phyloP scores from a whole-genome alignment of 148 eudicot genomes.

The Chenopodium album region DNA sequence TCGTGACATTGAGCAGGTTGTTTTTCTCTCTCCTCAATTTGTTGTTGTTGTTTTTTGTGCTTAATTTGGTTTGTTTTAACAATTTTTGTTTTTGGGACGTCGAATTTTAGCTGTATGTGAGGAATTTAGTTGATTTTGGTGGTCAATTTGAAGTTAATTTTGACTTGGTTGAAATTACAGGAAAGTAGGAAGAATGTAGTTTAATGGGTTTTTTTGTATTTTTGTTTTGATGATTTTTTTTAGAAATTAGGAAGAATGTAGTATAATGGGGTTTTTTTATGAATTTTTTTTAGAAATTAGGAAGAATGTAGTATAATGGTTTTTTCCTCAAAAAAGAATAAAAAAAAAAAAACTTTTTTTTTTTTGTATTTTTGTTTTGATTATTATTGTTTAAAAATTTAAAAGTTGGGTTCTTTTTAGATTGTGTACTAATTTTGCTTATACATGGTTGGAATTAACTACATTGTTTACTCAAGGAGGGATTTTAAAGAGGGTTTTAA shows the following conservation, averaged over 20 bases:
- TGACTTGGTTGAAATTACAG: neutral
- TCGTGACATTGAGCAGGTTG: constrained; percentile 85
- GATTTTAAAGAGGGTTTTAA: neutral
- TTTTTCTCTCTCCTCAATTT: neutral
- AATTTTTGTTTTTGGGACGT: neutral
- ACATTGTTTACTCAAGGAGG: neutral
- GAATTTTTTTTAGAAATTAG: too few relatives aligned
- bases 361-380: neutral
- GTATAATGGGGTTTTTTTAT: too few relatives aligned
- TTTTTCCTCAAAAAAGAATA: too few relatives aligned
- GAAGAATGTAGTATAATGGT: neutral
- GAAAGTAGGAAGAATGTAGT: too few relatives aligned
- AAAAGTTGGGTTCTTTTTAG: neutral
- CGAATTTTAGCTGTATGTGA: too few relatives aligned
- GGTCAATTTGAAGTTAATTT: neutral
- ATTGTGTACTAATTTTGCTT: neutral
- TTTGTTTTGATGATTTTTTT: too few relatives aligned
- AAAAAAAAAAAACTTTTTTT: too few relatives aligned
- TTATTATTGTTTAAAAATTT: neutral
- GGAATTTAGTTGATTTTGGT: neutral
- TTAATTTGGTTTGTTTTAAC: too few relatives aligned
- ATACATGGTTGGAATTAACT: neutral
- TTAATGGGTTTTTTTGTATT: too few relatives aligned
- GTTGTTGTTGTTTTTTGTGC: neutral
- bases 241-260: too few relatives aligned